phyloP scores from a whole-genome alignment of 2,329 filamentous ascomycete species.

The Phialophora expanda region DNA sequence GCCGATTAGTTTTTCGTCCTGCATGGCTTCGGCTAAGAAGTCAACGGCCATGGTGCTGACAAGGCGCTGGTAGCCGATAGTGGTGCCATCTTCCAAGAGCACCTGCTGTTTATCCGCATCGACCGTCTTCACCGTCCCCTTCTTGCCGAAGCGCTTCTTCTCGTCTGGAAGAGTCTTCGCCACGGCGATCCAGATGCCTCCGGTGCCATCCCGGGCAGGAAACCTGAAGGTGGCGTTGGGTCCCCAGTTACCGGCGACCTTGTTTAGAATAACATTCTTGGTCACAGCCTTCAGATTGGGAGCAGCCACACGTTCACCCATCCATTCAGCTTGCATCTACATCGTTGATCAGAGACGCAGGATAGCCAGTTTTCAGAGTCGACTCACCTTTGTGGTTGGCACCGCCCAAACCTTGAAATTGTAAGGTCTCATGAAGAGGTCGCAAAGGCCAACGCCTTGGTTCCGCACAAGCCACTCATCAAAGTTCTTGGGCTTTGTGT shows the following conservation, averaged over 20 bases:
- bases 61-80: constrained; percentile 87
- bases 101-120: constrained; percentile 85
- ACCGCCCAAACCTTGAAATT: constrained; percentile 99
- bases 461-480: constrained; percentile 98
- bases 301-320: constrained; percentile 96
- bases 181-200: constrained; percentile 98
- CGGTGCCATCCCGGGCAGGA: constrained; percentile 91
- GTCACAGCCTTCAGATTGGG: constrained; percentile 93
- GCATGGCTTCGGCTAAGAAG: constrained; percentile 83
- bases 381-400: constrained; percentile 86
- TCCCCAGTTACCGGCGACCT: constrained; percentile 96
- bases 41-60: constrained; percentile 97
- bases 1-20: constrained; percentile 78
- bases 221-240: constrained; percentile 99
- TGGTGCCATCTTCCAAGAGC: constrained; percentile 80
- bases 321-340: constrained; percentile 98
- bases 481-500: constrained; percentile 92
- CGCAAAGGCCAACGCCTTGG: constrained; percentile 85
- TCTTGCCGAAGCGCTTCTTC: constrained; percentile 87
- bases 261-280: constrained; percentile 93
- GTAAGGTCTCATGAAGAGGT: constrained; percentile 98
- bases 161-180: constrained; percentile 89
- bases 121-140: constrained; percentile 82
- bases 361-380: background rate
- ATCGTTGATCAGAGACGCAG: constrained; percentile 13